Conservation (phyloP, 768 basidiomycete species). For the Lactarius indigo region DNA sequence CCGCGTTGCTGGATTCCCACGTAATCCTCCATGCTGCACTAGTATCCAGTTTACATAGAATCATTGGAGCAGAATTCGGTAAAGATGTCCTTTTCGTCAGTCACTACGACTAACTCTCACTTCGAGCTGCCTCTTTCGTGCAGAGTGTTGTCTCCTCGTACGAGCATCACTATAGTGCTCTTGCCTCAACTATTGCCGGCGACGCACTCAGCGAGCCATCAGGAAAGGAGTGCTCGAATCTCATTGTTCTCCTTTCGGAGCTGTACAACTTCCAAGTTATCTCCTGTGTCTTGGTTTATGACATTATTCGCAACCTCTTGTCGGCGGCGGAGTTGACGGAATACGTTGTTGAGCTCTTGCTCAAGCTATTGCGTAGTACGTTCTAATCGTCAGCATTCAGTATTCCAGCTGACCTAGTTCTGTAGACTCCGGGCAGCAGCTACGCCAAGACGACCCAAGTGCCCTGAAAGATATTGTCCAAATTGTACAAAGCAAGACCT, state of each 20-base stretch:
- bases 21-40: conserved; percentile 87
- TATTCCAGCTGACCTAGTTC: neutral
- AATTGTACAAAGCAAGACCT: conserved; percentile 71
- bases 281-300: conserved; percentile 85
- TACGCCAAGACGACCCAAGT: conserved; percentile 87
- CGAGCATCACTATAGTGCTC: conserved; percentile 48
- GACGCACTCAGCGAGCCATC: conserved; percentile 34
- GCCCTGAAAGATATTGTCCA: conserved; percentile 89
- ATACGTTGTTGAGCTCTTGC: conserved; percentile 78
- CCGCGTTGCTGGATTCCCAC: conserved; percentile 82
- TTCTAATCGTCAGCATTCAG: neutral
- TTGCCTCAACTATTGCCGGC: conserved; percentile 28
- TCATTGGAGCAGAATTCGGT: conserved; percentile 90
- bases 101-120: conserved; percentile 4
- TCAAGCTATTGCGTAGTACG: conserved; percentile 81
- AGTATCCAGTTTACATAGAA: conserved; percentile 73
- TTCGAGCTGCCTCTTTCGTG: conserved; percentile 75
- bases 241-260: conserved; percentile 84
- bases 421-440: conserved; percentile 85
- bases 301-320: conserved; percentile 77
- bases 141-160: conserved; percentile 68
- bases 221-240: conserved; percentile 88
- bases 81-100: conserved; percentile 28
- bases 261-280: conserved; percentile 96
- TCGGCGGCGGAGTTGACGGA: conserved; percentile 59